phyloP scores from a whole-genome alignment of 441 rosid species.

The Corymbia citriodora region DNA sequence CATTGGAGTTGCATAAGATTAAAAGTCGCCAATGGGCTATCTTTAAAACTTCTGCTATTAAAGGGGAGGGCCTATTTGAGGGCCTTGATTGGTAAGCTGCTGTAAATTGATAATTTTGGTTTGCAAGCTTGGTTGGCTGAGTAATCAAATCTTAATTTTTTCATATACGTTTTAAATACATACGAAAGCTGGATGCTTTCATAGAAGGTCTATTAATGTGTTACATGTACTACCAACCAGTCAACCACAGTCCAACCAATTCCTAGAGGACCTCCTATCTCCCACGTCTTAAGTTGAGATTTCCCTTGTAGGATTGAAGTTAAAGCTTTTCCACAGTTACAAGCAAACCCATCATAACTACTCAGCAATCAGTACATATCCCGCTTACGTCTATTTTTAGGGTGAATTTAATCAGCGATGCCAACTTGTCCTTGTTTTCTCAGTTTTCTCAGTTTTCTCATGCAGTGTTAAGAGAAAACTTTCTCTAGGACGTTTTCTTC shows the following conservation, averaged over 20 bases:
- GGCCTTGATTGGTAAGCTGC: slow-evolving; percentile 69
- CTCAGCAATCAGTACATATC: neutral
- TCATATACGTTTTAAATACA: neutral
- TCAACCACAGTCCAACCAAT: neutral
- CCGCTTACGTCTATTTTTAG: neutral
- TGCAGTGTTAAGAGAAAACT: neutral
- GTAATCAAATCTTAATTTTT: neutral
- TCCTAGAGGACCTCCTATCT: neutral
- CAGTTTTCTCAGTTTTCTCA: neutral
- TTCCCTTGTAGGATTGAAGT: neutral
- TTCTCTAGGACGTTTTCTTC: neutral
- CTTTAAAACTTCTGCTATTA: slow-evolving; percentile 61
- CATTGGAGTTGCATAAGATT: slow-evolving; percentile 68
- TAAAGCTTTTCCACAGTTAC: neutral
- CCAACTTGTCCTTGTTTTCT: neutral
- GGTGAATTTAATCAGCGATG: neutral
- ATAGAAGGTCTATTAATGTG: neutral
- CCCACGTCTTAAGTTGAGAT: neutral
- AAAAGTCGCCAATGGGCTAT: slow-evolving; percentile 71
- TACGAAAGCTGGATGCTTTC: neutral
- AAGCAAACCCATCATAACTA: neutral
- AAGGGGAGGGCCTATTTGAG: slow-evolving; percentile 75
- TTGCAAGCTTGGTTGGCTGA: neutral
- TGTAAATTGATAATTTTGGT: neutral
- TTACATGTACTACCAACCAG: neutral